Base-by-base conservation (phyloP, 345 rosid species). In the Pugionium cornutum region DNA sequence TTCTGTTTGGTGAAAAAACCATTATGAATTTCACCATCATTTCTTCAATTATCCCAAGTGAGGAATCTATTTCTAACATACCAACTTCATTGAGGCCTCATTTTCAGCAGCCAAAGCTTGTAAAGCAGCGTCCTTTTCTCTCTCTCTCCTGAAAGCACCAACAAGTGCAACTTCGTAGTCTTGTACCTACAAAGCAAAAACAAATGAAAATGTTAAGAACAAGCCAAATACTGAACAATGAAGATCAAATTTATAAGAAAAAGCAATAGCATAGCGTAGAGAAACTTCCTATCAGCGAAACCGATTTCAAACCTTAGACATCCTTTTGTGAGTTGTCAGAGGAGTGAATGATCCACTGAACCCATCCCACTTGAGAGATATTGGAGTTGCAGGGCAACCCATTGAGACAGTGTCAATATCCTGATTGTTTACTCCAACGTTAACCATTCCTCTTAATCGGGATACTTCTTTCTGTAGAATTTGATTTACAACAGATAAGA, bases 91-190 rank as follows among this genome's bases (percentile, higher is more conserved):
- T 60, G 89, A 81, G 58, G 95, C 95, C 69, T 87, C 86, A 82
- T 78, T 86, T 83, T 94, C 95, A 52, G 86, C 91, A 62, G 78
- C 42, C 78, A 84, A 71, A 29, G 92, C 88, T 62, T 88, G 82
- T 66, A 90, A 54, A 30, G 88, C 78, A 52, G 77, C 65, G 11
- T 94, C 96, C 77, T 85, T 90, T 44, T 90, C 96, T 48, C 83
- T 88, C 78, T 86, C 97, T 81, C 97, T 83, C 77, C 64, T 82
- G 58, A 88, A 81, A 43, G 97, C 99, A 67, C 97, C 97, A 62
- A 62, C 44, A 6, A 62, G 54, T 65, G 95, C 96, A 53, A 80
- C 83, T 55, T 94, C 99, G 61, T 77, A 84, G 64, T 92, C 98
- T 81, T 80, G 83, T 73, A 77, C 85, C 97, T 79, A 81, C 62